Percentiles rank a stretch among this genome's conserved stretches.
phyloP scores from a whole-genome alignment of 495 filamentous ascomycete species.

The Talaromyces trachyspermus region DNA sequence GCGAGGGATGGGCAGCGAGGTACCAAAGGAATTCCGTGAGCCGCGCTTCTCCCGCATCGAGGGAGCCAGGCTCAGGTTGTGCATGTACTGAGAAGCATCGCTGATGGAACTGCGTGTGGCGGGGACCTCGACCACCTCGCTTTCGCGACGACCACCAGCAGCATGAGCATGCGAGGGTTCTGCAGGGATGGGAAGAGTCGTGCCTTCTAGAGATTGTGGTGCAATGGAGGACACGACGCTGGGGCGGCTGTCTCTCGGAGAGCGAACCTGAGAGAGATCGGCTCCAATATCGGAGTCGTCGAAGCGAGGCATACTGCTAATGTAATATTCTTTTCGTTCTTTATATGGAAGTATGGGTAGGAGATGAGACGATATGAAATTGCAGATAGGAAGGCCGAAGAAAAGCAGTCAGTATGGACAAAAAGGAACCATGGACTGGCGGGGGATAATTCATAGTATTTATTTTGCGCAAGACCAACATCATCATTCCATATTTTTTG shows the following conservation, averaged over 20 bases:
- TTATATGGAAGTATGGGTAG: too few species aligned
- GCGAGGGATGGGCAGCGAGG: slow-evolving; percentile 67
- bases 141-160: slow-evolving; percentile 9
- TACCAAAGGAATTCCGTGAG: slow-evolving; percentile 74
- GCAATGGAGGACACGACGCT: slow-evolving; percentile 13
- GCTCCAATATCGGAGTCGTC: slow-evolving; percentile 50
- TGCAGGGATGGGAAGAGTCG: slow-evolving; percentile 40
- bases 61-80: slow-evolving; percentile 59
- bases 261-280: slow-evolving; percentile 19
- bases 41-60: slow-evolving; percentile 59
- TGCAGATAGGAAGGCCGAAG: neutral
- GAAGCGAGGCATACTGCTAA: slow-evolving; percentile 53
- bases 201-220: slow-evolving; percentile 11
- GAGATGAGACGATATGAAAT: neutral
- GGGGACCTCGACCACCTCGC: slow-evolving; percentile 61
- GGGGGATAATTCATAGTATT: neutral
- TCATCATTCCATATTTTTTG: too few species aligned
- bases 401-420: neutral
- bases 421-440: neutral
- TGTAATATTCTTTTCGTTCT: slow-evolving; percentile 1
- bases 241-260: slow-evolving; percentile 22
- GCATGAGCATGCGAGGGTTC: slow-evolving; percentile 23
- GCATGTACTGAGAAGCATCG: slow-evolving; percentile 65
- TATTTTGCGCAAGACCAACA: neutral
- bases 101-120: slow-evolving; percentile 62